phyloP scores from a whole-genome alignment of 2,329 filamentous ascomycete species.

The Talaromyces islandicus region DNA sequence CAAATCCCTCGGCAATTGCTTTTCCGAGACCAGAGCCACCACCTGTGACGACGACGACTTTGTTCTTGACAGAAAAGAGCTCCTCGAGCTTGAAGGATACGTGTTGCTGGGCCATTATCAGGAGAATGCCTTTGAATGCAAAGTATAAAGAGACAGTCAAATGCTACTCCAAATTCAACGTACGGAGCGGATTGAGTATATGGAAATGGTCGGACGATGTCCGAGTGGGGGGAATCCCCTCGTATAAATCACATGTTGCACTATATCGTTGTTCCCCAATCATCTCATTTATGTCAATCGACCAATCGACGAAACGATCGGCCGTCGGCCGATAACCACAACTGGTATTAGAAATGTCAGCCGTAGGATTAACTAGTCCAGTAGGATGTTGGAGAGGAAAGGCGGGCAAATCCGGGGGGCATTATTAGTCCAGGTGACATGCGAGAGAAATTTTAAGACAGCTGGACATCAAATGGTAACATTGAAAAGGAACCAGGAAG shows the following conservation, averaged over 20 bases:
- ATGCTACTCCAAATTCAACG: neutral
- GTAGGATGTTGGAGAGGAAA: neutral
- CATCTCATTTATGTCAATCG: neutral
- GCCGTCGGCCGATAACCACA: neutral
- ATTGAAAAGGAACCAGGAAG: neutral
- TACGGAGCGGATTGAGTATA: neutral
- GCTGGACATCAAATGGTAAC: no score
- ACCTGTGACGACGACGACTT: constrained; percentile 13
- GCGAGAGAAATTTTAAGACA: neutral
- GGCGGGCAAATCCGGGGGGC: neutral
- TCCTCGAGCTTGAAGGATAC: constrained; percentile 9
- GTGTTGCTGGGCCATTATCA: constrained; percentile 4
- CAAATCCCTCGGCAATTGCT: constrained; percentile 26
- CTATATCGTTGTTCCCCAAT: neutral
- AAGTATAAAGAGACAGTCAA: neutral
- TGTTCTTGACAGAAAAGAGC: constrained; percentile 6
- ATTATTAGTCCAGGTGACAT: neutral
- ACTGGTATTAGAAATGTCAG: neutral
- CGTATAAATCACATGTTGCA: neutral
- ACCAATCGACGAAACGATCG: neutral
- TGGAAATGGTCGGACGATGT: neutral
- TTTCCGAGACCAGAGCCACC: constrained; percentile 13
- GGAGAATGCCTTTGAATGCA: neutral
- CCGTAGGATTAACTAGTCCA: neutral
- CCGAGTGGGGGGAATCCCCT: neutral